Evolutionary conservation across 1,284 basidiomycete genomes (phyloP).

Genomic region (Calocybe gambosa): DNA sequence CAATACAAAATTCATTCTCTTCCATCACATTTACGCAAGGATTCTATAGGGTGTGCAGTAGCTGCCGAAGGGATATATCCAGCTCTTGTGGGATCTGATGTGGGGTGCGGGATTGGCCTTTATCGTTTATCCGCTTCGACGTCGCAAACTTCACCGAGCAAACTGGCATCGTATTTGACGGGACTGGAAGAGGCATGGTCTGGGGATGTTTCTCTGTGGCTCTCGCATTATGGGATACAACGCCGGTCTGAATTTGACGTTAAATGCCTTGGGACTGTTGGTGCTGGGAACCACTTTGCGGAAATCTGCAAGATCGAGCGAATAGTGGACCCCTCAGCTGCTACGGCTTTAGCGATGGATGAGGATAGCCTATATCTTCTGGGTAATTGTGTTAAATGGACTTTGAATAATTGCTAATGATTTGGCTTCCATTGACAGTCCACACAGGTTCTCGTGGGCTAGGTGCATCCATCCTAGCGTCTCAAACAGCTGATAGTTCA

Average conservation of each 20-base stretch:
- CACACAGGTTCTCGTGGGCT: constrained; percentile 33
- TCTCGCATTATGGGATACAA: constrained; percentile 25
- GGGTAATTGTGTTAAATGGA: constrained; percentile 16
- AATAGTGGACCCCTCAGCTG: constrained; percentile 23
- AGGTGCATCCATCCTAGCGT: constrained; percentile 26
- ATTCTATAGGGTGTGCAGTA: constrained; percentile 25
- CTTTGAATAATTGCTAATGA: background rate
- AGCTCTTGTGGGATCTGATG: constrained; percentile 32
- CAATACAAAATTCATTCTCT: no score
- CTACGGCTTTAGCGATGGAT: constrained; percentile 20
- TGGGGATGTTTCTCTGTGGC: constrained; percentile 23
- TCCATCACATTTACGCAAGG: background rate
- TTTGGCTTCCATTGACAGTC: constrained; percentile 19
- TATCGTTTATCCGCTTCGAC: constrained; percentile 24
- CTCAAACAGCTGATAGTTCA: constrained; percentile 23
- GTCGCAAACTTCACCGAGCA: constrained; percentile 21
- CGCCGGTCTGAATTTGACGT: constrained; percentile 25
- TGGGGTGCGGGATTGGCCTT: constrained; percentile 32
- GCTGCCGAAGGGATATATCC: constrained; percentile 31
- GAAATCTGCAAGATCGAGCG: constrained; percentile 29
- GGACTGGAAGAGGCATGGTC: constrained; percentile 8
- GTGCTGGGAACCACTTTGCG: constrained; percentile 33
- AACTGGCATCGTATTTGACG: constrained; percentile 17
- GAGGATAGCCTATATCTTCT: constrained; percentile 26
- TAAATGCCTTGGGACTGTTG: constrained; percentile 29